A percentile compares a stretch with the other conserved stretches of the same genome.
Conservation (phyloP, 2,329 filamentous ascomycete genomes). For the Colletotrichum camelliae region DNA sequence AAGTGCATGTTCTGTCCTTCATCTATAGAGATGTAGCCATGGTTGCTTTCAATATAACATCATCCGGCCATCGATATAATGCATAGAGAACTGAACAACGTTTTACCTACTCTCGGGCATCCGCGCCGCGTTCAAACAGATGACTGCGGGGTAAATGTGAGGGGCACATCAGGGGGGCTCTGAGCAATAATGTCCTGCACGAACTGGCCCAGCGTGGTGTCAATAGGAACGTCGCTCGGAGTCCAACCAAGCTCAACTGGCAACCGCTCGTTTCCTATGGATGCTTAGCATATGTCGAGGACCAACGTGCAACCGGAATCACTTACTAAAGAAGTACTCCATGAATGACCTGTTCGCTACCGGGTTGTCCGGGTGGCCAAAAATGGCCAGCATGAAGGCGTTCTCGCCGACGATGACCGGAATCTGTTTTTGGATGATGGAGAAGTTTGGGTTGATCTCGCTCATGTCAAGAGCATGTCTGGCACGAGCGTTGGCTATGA, state of each 20-base stretch:
- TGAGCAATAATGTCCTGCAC: not conserved
- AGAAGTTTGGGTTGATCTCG: slow-evolving; percentile 26
- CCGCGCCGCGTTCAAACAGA: not conserved
- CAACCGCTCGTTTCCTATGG: not conserved
- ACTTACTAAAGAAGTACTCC: slow-evolving; percentile 50
- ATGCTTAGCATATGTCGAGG: not conserved
- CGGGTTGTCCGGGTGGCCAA: slow-evolving; percentile 45
- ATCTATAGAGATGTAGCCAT: not conserved
- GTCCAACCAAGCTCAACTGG: not conserved
- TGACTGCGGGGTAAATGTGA: not conserved
- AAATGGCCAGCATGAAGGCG: slow-evolving; percentile 50
- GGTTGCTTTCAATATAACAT: not conserved
- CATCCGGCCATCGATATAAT: not conserved
- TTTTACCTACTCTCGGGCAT: not conserved
- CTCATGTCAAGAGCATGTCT: slow-evolving; percentile 27
- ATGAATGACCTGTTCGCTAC: slow-evolving; percentile 44
- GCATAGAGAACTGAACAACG: not conserved
- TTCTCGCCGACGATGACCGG: slow-evolving; percentile 52
- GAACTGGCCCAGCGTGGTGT: not conserved
- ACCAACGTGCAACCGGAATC: accelerated
- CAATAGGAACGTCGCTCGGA: not conserved
- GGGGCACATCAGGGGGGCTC: not conserved
- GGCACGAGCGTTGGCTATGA: slow-evolving; percentile 16
- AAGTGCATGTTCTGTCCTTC: not conserved
- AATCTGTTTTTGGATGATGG: not conserved